A percentile compares a stretch with the other conserved stretches of the same genome.
Evolutionary conservation across 805 yeast species (phyloP).

Genomic region (Cyberlindnera nakhonratchasimensis): DNA sequence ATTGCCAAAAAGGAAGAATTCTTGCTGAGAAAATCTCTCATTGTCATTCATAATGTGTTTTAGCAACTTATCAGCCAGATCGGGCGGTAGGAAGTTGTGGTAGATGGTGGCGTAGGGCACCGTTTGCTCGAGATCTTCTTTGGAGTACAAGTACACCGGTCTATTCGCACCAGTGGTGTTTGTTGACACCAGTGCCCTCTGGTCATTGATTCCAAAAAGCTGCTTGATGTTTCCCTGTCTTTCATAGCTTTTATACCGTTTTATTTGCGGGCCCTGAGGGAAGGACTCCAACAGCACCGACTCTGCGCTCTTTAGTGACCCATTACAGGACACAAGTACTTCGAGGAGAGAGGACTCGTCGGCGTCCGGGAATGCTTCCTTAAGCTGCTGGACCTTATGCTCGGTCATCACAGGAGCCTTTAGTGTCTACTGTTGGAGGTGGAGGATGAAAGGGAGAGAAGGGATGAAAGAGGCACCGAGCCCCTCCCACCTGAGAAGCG

Average conservation of each 20-base stretch:
- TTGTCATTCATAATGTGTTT: constrained; percentile 40
- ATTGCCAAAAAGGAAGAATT: constrained; percentile 63
- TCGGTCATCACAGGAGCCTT: constrained; percentile 30
- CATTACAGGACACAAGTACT: constrained; percentile 50
- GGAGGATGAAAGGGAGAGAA: neutral
- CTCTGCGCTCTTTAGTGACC: constrained; percentile 44
- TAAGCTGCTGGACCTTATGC: constrained; percentile 36
- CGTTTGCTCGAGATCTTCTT: constrained; percentile 46
- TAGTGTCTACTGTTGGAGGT: neutral
- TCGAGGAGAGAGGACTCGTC: constrained; percentile 44
- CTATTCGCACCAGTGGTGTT: constrained; percentile 22
- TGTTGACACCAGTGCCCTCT: constrained; percentile 9
- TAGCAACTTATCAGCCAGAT: constrained; percentile 45
- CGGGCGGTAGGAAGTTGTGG: constrained; percentile 48
- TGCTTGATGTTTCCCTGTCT: constrained; percentile 22
- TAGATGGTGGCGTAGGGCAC: constrained; percentile 51
- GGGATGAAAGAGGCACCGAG: neutral
- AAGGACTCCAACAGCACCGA: constrained; percentile 37
- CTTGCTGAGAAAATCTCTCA: constrained; percentile 36
- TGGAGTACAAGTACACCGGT: constrained; percentile 43
- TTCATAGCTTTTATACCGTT: constrained; percentile 2
- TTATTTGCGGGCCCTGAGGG: constrained; percentile 15
- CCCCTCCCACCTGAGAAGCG: too few species aligned
- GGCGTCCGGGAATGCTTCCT: constrained; percentile 40
- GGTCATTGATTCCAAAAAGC: constrained; percentile 19